phyloP scores from a whole-genome alignment of 2,329 filamentous ascomycete species.

The Fusarium cyanostomum region DNA sequence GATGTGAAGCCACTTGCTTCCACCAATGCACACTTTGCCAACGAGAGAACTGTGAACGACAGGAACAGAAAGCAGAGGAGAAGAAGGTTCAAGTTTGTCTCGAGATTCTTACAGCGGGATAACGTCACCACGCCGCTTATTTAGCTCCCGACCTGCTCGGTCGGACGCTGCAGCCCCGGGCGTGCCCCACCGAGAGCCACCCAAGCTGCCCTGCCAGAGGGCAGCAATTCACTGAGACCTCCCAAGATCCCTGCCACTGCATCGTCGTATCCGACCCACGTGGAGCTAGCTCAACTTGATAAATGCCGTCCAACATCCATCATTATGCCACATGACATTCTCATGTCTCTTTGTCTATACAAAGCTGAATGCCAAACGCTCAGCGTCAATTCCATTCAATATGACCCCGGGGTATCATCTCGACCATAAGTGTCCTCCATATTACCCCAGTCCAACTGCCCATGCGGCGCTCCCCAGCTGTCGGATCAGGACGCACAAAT shows the following conservation, averaged over 20 bases:
- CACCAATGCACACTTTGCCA: not conserved
- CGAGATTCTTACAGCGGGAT: not conserved
- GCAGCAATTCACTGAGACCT: not conserved
- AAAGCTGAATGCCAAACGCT: not conserved
- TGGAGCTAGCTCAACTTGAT: no score
- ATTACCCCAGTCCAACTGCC: slow-evolving; percentile 48
- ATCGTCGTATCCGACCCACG: slow-evolving; percentile 1
- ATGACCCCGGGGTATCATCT: not conserved
- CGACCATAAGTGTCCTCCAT: not conserved
- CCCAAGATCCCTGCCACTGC: slow-evolving; percentile 1
- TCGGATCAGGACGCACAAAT: slow-evolving; percentile 70
- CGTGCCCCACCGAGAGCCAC: no score
- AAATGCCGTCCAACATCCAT: not conserved
- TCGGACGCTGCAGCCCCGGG: no score
- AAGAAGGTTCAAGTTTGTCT: not conserved
- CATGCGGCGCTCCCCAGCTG: slow-evolving; percentile 65
- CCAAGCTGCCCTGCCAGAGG: not conserved
- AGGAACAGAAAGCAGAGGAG: slow-evolving; percentile 1
- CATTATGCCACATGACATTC: not conserved
- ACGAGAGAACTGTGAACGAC: not conserved
- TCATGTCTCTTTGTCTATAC: not conserved
- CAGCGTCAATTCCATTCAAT: not conserved
- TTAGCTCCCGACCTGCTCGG: slow-evolving; percentile 2
- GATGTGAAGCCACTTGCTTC: not conserved
- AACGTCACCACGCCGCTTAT: slow-evolving; percentile 13